Evolutionary conservation across 768 basidiomycete species (phyloP).

Genomic region (Xerocomus spinulosus): DNA sequence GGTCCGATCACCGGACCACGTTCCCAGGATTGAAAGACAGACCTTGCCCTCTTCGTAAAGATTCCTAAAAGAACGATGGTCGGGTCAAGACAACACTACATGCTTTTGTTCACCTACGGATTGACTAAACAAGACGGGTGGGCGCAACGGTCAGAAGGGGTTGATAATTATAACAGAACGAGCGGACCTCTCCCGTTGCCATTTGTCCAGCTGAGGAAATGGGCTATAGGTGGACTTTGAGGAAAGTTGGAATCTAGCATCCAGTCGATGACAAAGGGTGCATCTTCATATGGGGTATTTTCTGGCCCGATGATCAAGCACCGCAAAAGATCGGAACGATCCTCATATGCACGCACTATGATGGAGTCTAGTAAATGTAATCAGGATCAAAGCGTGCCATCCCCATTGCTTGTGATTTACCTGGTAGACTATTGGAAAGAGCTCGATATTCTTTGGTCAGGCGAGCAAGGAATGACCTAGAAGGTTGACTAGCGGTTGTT

Average conservation of each 20-base stretch:
- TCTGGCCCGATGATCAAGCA: slow-evolving; percentile 89
- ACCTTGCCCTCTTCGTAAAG: slow-evolving; percentile 96
- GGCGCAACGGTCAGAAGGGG: neutral
- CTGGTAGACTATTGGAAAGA: slow-evolving; percentile 75
- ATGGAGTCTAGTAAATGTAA: slow-evolving; percentile 59
- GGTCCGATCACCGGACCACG: slow-evolving; percentile 85
- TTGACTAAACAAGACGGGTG: slow-evolving; percentile 45
- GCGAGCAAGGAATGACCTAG: slow-evolving; percentile 71
- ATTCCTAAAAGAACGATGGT: slow-evolving; percentile 46
- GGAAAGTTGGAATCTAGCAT: slow-evolving; percentile 82
- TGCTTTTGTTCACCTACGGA: slow-evolving; percentile 49
- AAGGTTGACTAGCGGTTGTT: slow-evolving; percentile 56
- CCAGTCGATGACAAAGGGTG: slow-evolving; percentile 95
- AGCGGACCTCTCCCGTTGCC: slow-evolving; percentile 70
- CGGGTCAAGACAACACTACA: neutral
- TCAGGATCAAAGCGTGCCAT: slow-evolving; percentile 6
- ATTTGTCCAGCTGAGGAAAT: slow-evolving; percentile 93
- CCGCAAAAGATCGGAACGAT: slow-evolving; percentile 80
- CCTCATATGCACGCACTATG: slow-evolving; percentile 85
- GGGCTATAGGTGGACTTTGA: slow-evolving; percentile 76
- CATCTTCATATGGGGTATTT: slow-evolving; percentile 93
- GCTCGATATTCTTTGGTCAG: slow-evolving; percentile 80
- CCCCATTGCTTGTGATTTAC: slow-evolving; percentile 38
- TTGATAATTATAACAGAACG: neutral
- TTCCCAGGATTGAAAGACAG: slow-evolving; percentile 85